Evolutionary conservation across 78 protist species (phyloP), one percentile per base, ranked within the genome.

Genomic region (Dictyostelium capitatum): DNA sequence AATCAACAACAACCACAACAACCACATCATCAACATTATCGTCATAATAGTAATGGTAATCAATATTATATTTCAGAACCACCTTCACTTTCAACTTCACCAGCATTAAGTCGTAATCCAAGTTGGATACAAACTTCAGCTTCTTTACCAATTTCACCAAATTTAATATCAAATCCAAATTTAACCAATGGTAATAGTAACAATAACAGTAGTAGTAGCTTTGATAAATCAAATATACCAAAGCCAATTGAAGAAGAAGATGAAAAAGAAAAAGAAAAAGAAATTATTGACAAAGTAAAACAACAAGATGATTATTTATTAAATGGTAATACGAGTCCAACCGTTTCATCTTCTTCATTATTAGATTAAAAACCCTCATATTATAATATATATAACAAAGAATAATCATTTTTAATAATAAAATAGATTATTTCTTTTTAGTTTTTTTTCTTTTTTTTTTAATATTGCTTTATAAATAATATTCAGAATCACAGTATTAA

Each of bases 31-130:
- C 8, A 62, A 25, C 70, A 62, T 25, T 9, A 25, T 62, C 70
- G 70, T 62, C 70, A 62, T 25, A 62, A 62, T 62, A 62, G 70
- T 62, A 14, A 32, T 62, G 30, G 37, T 6, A 37, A 37, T 37
- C 43, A 37, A 37, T 75, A 64, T 46, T 74, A 62, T 8, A 62
- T 30, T 19, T 85, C 92, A 11, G 92, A 85, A 47, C 72, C 83
- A 30, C 62, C 92, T 7, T 85, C 92, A 41, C 47, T 85, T 12
- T 85, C 92, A 25, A 74, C 92, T 8, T 85, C 92, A 48, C 92
- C 92, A 25, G 82, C 92, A 25, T 54, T 85, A n/a, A 74, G 78
- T 57, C 43, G 92, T 41, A 75, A 56, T 75, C 41, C 67, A 57
- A 25, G 25, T n/a, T 56, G 72, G 47, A 47, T 19, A 0, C 15